Base-by-base conservation (phyloP, 306 rosid genomes). In the Gastrolobium bilobum region DNA sequence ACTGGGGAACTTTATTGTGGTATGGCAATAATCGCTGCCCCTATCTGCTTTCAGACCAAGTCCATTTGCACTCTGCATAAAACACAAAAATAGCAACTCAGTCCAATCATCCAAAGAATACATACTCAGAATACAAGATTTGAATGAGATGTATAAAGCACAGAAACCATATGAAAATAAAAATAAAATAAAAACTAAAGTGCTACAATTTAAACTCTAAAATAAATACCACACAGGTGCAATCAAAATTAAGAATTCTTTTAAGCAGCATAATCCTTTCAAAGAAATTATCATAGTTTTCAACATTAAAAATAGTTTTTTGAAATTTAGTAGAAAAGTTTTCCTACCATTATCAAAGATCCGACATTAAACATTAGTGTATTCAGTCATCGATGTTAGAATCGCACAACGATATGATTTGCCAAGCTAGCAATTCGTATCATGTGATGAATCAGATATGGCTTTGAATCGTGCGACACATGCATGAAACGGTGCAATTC, bases 51-150 rank as follows among this genome's bases (percentile, higher is more conserved):
- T 83, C 65, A 96, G 87, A 31, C 98, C 99, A 75, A 93, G 91
- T 59, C 99, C 99, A 90, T 96, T 96, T 37, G 85, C 88, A 64
- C 87, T 89, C 99, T 96, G 89, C 86, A 84, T 42, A 81, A 74
- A 82, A 31, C 48, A 73, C 67, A 44, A 73, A 51, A 30, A 57
- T 69, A 58, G 73, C 56, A 31, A 39, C 37, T 57, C 53, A n/a
- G 72, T 42, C 48, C 37, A 76, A 38, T 13, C 43, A 37, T 65
- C 35, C 73, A 58, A 63, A 42, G 33, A 42, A 51, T 35, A 5
- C 79, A 68, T 26, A 61, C 60, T 15, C 3, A 44, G 10, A 40
- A 52, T 20, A 48, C 35, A 47, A 40, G 38, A 65, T 48, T 63
- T 5, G 61, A 13, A 42, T 72, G 20, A 56, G 20, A 56, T 4